Percentiles rank a stretch among this genome's conserved stretches.
phyloP scores from a whole-genome alignment of 768 basidiomycete species.

The Mycena vulgaris region DNA sequence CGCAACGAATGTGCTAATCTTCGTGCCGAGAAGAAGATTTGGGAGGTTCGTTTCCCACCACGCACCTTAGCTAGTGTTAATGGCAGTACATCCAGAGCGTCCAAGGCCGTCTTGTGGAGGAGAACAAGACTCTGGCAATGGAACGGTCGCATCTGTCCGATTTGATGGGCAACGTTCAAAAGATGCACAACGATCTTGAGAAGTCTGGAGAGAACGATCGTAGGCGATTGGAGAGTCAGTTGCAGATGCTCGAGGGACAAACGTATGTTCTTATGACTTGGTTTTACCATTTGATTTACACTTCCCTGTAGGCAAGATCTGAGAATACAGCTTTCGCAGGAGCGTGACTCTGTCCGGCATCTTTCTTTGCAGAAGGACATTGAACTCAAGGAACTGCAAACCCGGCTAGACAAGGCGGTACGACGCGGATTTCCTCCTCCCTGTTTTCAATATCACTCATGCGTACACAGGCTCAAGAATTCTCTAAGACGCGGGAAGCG shows the following conservation, averaged over 20 bases:
- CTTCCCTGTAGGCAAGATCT: slow-evolving; percentile 75
- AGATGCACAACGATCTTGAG: slow-evolving; percentile 91
- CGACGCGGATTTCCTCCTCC: background rate
- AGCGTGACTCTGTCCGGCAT: slow-evolving; percentile 83
- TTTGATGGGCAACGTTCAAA: slow-evolving; percentile 91
- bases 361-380: slow-evolving; percentile 86
- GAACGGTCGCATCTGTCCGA: slow-evolving; percentile 91
- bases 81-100: slow-evolving; percentile 68
- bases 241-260: slow-evolving; percentile 85
- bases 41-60: slow-evolving; percentile 73
- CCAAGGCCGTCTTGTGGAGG: slow-evolving; percentile 85
- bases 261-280: slow-evolving; percentile 62
- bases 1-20: slow-evolving; percentile 91
- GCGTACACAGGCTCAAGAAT: slow-evolving; percentile 67
- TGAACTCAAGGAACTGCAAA: slow-evolving; percentile 82
- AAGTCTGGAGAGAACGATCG: slow-evolving; percentile 88
- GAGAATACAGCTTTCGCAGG: slow-evolving; percentile 76
- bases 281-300: background rate
- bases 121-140: slow-evolving; percentile 84
- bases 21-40: slow-evolving; percentile 93
- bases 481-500: slow-evolving; percentile 78
- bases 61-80: slow-evolving; percentile 24
- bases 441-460: background rate
- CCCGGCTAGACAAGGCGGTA: slow-evolving; percentile 80
- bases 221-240: slow-evolving; percentile 82